Conservation (phyloP, 2,329 filamentous ascomycete species). For the Aspergillus glaucus region DNA sequence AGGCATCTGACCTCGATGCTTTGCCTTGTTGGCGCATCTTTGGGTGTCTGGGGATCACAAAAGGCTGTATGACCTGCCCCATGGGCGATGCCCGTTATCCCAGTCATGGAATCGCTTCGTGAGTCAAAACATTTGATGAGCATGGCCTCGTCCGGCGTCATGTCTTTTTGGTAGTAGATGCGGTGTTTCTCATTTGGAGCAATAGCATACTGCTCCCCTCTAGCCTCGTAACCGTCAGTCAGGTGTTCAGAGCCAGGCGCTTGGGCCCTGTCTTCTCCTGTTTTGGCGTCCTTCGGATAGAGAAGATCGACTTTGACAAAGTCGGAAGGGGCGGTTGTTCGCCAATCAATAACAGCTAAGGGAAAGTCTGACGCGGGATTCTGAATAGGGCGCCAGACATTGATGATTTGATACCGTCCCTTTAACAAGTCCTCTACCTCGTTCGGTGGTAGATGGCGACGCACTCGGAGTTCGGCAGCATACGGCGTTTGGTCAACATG, state of each 20-base stretch:
- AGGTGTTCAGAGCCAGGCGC: constrained; percentile 42
- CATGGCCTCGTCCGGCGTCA: constrained; percentile 53
- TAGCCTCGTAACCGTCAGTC: constrained; percentile 56
- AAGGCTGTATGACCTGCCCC: constrained; percentile 52
- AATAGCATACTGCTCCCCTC: constrained; percentile 58
- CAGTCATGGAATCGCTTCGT: constrained; percentile 31
- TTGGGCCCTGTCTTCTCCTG: constrained; percentile 53
- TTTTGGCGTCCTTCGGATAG: constrained; percentile 54
- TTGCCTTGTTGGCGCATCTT: constrained; percentile 47
- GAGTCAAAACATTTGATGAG: constrained; percentile 54
- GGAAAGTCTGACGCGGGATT: constrained; percentile 60
- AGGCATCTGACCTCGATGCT: constrained; percentile 61
- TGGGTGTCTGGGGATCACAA: constrained; percentile 48
- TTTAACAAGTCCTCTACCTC: constrained; percentile 54
- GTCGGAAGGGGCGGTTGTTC: constrained; percentile 51
- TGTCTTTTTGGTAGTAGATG: constrained; percentile 63
- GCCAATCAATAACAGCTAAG: constrained; percentile 62
- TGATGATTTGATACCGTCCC: constrained; percentile 60
- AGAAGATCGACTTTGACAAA: constrained; percentile 57
- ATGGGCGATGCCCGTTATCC: constrained; percentile 40
- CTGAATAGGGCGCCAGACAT: constrained; percentile 64
- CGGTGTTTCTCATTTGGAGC: constrained; percentile 52
- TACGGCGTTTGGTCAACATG: constrained; percentile 65
- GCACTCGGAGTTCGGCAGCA: constrained; percentile 56
- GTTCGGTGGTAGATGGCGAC: constrained; percentile 51